Percentiles rank a stretch among this genome's conserved stretches.
Conservation (phyloP, 495 filamentous ascomycete species). For the Penicillium flavigenum region DNA sequence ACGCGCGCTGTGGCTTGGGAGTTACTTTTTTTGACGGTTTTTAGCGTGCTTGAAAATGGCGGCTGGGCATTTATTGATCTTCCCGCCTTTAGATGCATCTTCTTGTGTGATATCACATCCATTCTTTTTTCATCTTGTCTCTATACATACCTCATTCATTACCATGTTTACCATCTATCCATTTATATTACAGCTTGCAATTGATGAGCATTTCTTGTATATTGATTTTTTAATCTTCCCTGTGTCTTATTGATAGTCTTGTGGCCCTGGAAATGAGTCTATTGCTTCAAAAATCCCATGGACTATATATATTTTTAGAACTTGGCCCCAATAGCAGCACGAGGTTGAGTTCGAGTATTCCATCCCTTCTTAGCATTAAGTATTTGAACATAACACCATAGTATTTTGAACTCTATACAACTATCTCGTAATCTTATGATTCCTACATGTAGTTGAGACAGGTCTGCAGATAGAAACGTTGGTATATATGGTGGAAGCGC, state of each 20-base stretch:
- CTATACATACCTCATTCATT: conserved; percentile 15
- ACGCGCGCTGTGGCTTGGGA: conserved; percentile 7
- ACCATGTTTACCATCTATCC: conserved; percentile 12
- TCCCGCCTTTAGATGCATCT: conserved; percentile 9
- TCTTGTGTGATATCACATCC: conserved; percentile 14
- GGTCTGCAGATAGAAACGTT: background rate
- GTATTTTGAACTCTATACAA: too few relatives aligned
- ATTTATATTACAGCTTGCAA: conserved; percentile 12
- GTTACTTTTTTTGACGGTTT: conserved; percentile 14
- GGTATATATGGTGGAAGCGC: background rate
- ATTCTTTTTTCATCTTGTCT: conserved; percentile 9
- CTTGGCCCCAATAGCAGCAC: background rate
- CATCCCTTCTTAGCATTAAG: background rate
- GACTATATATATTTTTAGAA: background rate
- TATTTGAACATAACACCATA: too few relatives aligned
- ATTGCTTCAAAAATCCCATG: background rate
- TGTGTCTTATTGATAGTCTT: background rate
- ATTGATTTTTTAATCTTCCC: background rate
- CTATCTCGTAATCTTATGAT: too few relatives aligned
- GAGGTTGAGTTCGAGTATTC: background rate
- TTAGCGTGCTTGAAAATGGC: conserved; percentile 16
- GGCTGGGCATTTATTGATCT: conserved; percentile 9
- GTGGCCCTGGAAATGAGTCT: background rate
- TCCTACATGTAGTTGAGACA: background rate
- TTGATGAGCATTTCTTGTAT: conserved; percentile 4